These are phyloP conservation scores for Blumeria hordei DNA, from an alignment of 2,329 filamentous ascomycete species.

Conservation along the genomic window DNA sequence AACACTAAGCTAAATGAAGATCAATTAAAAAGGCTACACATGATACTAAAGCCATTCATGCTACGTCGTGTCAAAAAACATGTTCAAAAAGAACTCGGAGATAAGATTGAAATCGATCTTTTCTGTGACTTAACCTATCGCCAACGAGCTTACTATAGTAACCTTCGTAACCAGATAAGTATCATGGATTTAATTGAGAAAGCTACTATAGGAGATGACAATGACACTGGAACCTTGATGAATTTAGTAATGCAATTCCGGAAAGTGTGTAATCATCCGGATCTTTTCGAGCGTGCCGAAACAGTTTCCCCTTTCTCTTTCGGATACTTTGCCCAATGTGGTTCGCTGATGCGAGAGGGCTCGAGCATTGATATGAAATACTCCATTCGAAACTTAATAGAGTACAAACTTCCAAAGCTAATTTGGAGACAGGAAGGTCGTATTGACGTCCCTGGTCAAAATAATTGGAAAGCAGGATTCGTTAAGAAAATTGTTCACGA, in stretches of 20 bases:
- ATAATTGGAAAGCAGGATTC: slow-evolving; percentile 60
- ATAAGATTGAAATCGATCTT: slow-evolving; percentile 93
- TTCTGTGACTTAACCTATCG: slow-evolving; percentile 95
- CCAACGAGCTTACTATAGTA: slow-evolving; percentile 80
- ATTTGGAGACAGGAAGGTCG: slow-evolving; percentile 65
- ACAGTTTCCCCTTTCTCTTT: slow-evolving; percentile 67
- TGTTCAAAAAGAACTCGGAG: slow-evolving; percentile 92
- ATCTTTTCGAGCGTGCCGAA: slow-evolving; percentile 86
- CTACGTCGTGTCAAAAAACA: slow-evolving; percentile 98
- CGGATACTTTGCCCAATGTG: slow-evolving; percentile 80
- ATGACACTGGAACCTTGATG: slow-evolving; percentile 90
- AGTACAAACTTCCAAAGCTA: slow-evolving; percentile 59
- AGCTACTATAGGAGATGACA: slow-evolving; percentile 77
- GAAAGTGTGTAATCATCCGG: slow-evolving; percentile 96
- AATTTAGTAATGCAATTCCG: slow-evolving; percentile 99
- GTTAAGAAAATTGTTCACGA: slow-evolving; percentile 51
- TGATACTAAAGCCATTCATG: slow-evolving; percentile 99
- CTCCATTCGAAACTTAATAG: slow-evolving; percentile 65
- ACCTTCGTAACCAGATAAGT: slow-evolving; percentile 87
- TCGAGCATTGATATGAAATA: slow-evolving; percentile 58
- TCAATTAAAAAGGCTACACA: slow-evolving; percentile 85
- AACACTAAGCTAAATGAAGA: slow-evolving; percentile 99
- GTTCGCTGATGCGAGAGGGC: slow-evolving; percentile 81
- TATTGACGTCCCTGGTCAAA: slow-evolving; percentile 44
- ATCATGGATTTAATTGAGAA: slow-evolving; percentile 98